These are phyloP conservation scores for Amniculicola lignicola DNA, from an alignment of 495 filamentous ascomycete species.

Conservation along the genomic window DNA sequence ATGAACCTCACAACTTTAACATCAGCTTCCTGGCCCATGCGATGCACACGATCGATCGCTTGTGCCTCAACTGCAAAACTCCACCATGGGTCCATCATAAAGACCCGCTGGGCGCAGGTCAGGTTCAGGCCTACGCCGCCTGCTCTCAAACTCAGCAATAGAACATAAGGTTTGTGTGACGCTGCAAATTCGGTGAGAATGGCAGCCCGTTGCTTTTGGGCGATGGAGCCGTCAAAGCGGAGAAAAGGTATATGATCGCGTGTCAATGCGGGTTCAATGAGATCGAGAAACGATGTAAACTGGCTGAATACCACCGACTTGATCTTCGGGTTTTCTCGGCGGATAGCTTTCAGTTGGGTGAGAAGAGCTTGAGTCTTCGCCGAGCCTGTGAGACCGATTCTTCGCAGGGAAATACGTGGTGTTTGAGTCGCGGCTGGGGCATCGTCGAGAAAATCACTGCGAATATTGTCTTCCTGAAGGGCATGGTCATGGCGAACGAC, in stretches of 20 bases:
- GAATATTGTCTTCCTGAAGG: constrained; percentile 36
- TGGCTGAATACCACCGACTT: constrained; percentile 95
- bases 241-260: constrained; percentile 71
- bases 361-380: constrained; percentile 83
- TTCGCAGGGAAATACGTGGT: constrained; percentile 73
- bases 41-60: constrained; percentile 97
- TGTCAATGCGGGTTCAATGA: constrained; percentile 74
- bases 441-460: constrained; percentile 22
- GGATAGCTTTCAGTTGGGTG: constrained; percentile 64
- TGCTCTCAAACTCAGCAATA: constrained; percentile 81
- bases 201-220: constrained; percentile 75
- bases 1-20: constrained; percentile 85
- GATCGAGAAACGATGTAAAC: constrained; percentile 92
- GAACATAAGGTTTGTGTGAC: constrained; percentile 49
- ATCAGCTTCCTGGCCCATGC: constrained; percentile 89
- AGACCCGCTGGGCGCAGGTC: constrained; percentile 81
- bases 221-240: constrained; percentile 86
- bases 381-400: constrained; percentile 73
- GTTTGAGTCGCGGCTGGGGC: constrained; percentile 40
- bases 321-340: constrained; percentile 57
- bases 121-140: constrained; percentile 94
- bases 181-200: constrained; percentile 70
- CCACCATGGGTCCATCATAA: constrained; percentile 99
- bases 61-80: constrained; percentile 95
- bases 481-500: constrained; percentile 60